Base-by-base conservation (phyloP, 139 green algal genomes). In the Chlorella sorokiniana region DNA sequence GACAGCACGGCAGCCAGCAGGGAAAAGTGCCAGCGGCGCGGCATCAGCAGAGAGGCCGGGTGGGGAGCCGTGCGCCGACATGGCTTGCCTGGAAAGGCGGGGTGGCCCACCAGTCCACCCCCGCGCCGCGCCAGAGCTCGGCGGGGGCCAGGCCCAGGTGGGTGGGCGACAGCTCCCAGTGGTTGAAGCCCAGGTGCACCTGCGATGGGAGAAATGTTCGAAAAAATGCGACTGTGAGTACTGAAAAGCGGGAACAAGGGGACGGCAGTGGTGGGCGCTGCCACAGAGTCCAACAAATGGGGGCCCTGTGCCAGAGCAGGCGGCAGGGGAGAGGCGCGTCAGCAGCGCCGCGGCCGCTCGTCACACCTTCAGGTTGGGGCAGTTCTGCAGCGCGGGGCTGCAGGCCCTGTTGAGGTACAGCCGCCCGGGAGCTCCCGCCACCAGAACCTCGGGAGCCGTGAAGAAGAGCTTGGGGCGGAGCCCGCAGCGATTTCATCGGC, bases 391-490 rank as follows among this genome's bases (percentile, higher is more conserved):
- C n/a, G 33, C 23, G 14, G 37, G 23, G 35, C 52, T 69, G 37
- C 71, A 63, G 3, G 69, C 41, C 3, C 81, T 62, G 76, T 89
- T 86, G 76, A 86, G 68, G 85, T 87, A 87, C 20, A 89, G 45
- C 40, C 44, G 14, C 27, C 65, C 81, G 3, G 84, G 84, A 10
- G 79, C 64, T 5, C 84, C 80, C 7, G 84, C 81, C 16, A 84
- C 40, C 56, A 81, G 68, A 48, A 76, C 63, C 68, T 86, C 84
- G 29, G 84, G 84, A 4, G 62, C 42, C n/a, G 80, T 88, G 81
- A 88, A 88, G 69, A 76, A 86, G 8, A 56, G 54, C 62, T 40
- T 61, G 45, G 41, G 61, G 52, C 27, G 27, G 31, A 27, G 1
- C 25, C 22, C 25, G 1, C 37, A 6, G 38, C 40, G 3, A 51